These are phyloP conservation scores for Saccharomycopsis phalli DNA, from an alignment of 1,139 yeast species.

Conservation along the genomic window DNA sequence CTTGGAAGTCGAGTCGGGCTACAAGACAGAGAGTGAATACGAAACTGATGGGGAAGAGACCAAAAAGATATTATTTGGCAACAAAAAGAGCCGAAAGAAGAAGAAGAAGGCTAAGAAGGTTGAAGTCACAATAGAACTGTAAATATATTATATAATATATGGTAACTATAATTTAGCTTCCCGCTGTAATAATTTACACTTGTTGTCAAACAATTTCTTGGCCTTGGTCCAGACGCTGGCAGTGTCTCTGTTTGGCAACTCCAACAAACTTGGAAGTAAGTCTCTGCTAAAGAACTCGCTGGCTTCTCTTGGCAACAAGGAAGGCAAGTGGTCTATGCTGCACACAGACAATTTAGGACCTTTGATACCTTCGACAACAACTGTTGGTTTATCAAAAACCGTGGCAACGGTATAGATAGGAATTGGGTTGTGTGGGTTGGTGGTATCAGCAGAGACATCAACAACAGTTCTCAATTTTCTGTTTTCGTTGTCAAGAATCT, in stretches of 20 bases:
- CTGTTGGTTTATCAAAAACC: slow-evolving; percentile 85
- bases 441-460: slow-evolving; percentile 97
- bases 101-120: slow-evolving; percentile 38
- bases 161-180: slow-evolving; percentile 19
- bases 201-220: slow-evolving; percentile 69
- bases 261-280: slow-evolving; percentile 77
- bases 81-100: slow-evolving; percentile 30
- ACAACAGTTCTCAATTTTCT: slow-evolving; percentile 88
- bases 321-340: slow-evolving; percentile 96
- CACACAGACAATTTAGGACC: slow-evolving; percentile 88
- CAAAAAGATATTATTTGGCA: slow-evolving; percentile 33
- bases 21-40: slow-evolving; percentile 55
- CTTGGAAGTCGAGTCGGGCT: slow-evolving; percentile 31
- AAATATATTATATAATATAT: not conserved
- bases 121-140: slow-evolving; percentile 21
- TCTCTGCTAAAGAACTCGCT: slow-evolving; percentile 85
- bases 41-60: slow-evolving; percentile 35
- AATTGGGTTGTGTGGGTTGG: slow-evolving; percentile 95
- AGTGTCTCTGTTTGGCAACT: slow-evolving; percentile 68
- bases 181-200: slow-evolving; percentile 56
- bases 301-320: slow-evolving; percentile 92
- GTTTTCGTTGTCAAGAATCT: slow-evolving; percentile 47
- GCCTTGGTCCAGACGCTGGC: slow-evolving; percentile 94
- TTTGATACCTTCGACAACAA: slow-evolving; percentile 58
- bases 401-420: slow-evolving; percentile 90